Percentiles rank a stretch among this genome's conserved stretches.
phyloP scores from a whole-genome alignment of 495 filamentous ascomycete species.

The Paragyromitra xinjiangensis region DNA sequence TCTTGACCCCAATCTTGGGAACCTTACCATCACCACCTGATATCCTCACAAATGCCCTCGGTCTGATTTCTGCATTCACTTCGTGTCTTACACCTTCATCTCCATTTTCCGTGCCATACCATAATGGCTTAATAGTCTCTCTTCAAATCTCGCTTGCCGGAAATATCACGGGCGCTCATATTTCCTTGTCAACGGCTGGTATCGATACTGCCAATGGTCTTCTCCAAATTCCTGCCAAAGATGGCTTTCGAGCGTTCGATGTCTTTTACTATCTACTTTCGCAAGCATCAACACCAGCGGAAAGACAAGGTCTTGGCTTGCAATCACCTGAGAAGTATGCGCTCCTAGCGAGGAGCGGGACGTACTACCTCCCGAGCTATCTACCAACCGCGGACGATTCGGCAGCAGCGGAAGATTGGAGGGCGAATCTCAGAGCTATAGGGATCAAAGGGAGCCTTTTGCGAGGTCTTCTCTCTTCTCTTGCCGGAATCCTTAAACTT shows the following conservation, averaged over 20 bases:
- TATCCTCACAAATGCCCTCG: conserved; percentile 76
- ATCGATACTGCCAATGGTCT: conserved; percentile 85
- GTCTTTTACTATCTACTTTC: conserved; percentile 97
- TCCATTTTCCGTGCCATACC: conserved; percentile 76
- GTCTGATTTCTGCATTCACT: conserved; percentile 83
- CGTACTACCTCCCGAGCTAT: conserved; percentile 86
- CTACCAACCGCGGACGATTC: conserved; percentile 93
- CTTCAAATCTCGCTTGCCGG: conserved; percentile 84
- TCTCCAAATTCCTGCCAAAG: conserved; percentile 77
- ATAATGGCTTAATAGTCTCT: conserved; percentile 80
- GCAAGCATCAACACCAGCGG: conserved; percentile 85
- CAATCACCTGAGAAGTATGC: conserved; percentile 80
- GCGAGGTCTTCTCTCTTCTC: conserved; percentile 79
- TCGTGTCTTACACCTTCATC: conserved; percentile 88
- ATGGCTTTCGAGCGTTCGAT: conserved; percentile 93
- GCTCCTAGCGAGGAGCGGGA: conserved; percentile 80
- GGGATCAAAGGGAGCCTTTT: conserved; percentile 88
- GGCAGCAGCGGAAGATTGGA: conserved; percentile 91
- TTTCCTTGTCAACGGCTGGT: conserved; percentile 85
- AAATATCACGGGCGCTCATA: conserved; percentile 74
- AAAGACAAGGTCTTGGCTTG: conserved; percentile 88
- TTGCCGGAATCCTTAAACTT: conserved; percentile 88
- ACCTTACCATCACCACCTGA: conserved; percentile 80
- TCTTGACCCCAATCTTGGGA: conserved; percentile 81
- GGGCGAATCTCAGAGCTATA: conserved; percentile 80